Evolutionary conservation across 2,329 filamentous ascomycete species (phyloP), one percentile per base, ranked within the genome.

Genomic region (Trichoderma sp.): DNA sequence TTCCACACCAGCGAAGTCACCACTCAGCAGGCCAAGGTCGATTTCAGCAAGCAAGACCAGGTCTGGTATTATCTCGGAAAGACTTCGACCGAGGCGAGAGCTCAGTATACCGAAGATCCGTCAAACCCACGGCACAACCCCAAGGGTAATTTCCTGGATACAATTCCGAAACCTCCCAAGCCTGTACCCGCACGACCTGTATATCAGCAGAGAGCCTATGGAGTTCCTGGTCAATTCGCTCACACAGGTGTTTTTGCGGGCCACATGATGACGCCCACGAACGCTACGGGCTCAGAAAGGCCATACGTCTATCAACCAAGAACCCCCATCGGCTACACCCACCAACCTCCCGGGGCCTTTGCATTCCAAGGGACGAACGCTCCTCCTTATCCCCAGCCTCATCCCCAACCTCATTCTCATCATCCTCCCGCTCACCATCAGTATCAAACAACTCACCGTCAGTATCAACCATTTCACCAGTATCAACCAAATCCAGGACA

Each of bases 61-160:
- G 81, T 97, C 20, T 98, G 95, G 93, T 88, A 94, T 82, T 98
- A 98, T 80, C 86, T 99, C 73, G 93, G 93, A 36, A 90, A 90
- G 79, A 88, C 88, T 23, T 98, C 95, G 26, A 98, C 95, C 7
- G 95, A 98, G 78, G 92, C 94, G 68, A 94, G 91, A 80, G 91
- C 94, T 30, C 94, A 97, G 79, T 99, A 96, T 82, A 97, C 95
- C 5, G 93, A 96, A 77, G 90, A 97, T 81, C 88, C 87, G 57
- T 74, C 77, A 9, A 85, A 81, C 13, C 85, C 82, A n/a, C 83
- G 84, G 59, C 87, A 93, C 80, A 93, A 93, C 72, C 83, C 86
- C 2, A 91, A 88, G 81, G 90, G 90, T 75, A 92, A 92, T 78
- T 95, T 92, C 80, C 80, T 94, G 78, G 91, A 93, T 59, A 90